Conservation (phyloP, 495 filamentous ascomycete species). For the Talaromyces wortmannii region DNA sequence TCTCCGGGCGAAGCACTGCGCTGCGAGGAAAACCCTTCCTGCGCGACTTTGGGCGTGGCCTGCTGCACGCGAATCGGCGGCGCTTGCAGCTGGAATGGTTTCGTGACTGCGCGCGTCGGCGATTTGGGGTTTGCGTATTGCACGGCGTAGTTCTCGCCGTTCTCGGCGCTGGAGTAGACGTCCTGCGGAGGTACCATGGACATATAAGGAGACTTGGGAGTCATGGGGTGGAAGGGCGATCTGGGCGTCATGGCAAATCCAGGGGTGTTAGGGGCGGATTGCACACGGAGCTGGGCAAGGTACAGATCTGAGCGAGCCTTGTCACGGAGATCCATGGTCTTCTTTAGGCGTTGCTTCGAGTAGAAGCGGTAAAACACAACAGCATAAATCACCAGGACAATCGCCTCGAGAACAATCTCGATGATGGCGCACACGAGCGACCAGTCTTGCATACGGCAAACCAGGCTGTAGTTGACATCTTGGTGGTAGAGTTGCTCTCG, state of each 20-base stretch:
- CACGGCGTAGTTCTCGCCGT: slow-evolving; percentile 38
- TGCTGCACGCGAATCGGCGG: slow-evolving; percentile 71
- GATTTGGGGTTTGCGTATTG: slow-evolving; percentile 42
- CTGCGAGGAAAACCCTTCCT: slow-evolving; percentile 42
- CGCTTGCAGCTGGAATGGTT: slow-evolving; percentile 76
- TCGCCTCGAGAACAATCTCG: slow-evolving; percentile 86
- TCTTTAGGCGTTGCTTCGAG: slow-evolving; percentile 87
- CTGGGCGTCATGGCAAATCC: slow-evolving; percentile 60
- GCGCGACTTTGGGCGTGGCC: slow-evolving; percentile 61
- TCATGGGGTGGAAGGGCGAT: slow-evolving; percentile 30
- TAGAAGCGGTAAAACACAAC: slow-evolving; percentile 95
- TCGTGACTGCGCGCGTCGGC: slow-evolving; percentile 42
- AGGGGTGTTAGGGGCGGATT: slow-evolving; percentile 92
- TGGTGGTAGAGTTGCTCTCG: slow-evolving; percentile 66
- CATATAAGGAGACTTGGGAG: slow-evolving; percentile 43
- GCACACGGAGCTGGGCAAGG: slow-evolving; percentile 85
- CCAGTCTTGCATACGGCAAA: slow-evolving; percentile 97
- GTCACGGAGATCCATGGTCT: slow-evolving; percentile 94
- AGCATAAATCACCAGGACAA: slow-evolving; percentile 88
- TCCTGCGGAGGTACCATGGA: slow-evolving; percentile 28
- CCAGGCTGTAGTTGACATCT: slow-evolving; percentile 80
- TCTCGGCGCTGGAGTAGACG: slow-evolving; percentile 47
- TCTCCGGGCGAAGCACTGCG: slow-evolving; percentile 3
- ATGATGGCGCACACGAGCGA: slow-evolving; percentile 93
- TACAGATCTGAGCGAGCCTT: slow-evolving; percentile 89